A percentile compares a stretch with the other conserved stretches of the same genome.
phyloP scores from a whole-genome alignment of 305 asterid genomes.

The Fraxinus baroniana region DNA sequence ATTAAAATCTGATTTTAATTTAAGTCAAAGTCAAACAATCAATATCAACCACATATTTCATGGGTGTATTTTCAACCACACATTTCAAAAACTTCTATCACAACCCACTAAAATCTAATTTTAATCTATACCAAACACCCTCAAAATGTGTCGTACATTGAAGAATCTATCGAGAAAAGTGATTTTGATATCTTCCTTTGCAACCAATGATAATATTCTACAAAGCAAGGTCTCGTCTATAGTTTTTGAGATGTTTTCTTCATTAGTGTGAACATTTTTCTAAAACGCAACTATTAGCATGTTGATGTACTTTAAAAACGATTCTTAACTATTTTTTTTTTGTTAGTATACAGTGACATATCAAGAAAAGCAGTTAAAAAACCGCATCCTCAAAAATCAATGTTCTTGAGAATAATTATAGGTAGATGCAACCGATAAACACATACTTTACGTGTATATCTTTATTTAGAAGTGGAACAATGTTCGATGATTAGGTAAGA shows the following conservation, averaged over 20 bases:
- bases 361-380: not conserved
- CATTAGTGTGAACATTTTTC: not conserved
- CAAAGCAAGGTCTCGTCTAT: not conserved
- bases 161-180: not conserved
- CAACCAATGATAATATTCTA: not conserved
- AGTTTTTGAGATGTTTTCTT: not conserved
- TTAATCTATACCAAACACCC: too few species aligned
- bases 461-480: not conserved
- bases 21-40: too few species aligned
- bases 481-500: not conserved
- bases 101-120: too few species aligned
- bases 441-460: not conserved
- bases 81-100: too few species aligned
- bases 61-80: too few species aligned
- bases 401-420: not conserved
- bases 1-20: too few species aligned
- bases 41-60: too few species aligned
- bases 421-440: not conserved
- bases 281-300: not conserved
- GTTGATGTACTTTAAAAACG: not conserved
- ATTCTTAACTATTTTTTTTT: not conserved
- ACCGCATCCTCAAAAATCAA: not conserved
- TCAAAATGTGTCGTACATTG: not conserved
- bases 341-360: not conserved
- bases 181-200: not conserved